Evolutionary conservation across 352 stramenopile species (phyloP).

Genomic region (Globisporangium spinosum): DNA sequence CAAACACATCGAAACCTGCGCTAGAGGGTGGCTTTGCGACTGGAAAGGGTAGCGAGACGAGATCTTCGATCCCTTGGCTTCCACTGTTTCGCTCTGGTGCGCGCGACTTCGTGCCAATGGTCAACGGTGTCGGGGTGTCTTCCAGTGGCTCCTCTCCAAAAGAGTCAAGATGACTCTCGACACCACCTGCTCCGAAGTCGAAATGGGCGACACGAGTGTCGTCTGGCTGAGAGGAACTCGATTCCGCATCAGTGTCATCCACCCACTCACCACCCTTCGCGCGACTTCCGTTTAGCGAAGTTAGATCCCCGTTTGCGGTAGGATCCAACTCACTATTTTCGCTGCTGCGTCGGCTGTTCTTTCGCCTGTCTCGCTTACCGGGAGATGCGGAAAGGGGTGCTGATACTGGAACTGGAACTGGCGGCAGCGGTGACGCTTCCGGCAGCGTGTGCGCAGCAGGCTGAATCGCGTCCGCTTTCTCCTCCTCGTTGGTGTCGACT

Average conservation of each 20-base stretch:
- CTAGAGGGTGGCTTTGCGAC: constrained; percentile 12
- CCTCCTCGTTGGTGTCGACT: neutral
- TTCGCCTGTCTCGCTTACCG: neutral
- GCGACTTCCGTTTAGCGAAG: neutral
- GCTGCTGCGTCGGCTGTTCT: neutral
- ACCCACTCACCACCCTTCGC: neutral
- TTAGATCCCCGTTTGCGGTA: neutral
- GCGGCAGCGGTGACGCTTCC: neutral
- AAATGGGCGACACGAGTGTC: neutral
- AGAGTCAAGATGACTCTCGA: neutral
- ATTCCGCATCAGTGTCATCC: constrained; percentile 3
- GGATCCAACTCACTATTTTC: neutral
- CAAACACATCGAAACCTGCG: constrained; percentile 18
- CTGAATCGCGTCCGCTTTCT: neutral
- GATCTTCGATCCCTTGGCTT: constrained; percentile 7
- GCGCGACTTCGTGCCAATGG: neutral
- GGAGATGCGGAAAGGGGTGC: neutral
- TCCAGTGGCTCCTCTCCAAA: neutral
- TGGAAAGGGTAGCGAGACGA: constrained; percentile 46
- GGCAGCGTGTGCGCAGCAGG: neutral
- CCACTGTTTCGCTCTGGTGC: neutral
- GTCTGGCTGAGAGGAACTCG: constrained; percentile 2
- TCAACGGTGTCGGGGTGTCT: neutral
- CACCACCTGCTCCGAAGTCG: constrained; percentile 1
- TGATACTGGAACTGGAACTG: neutral